Base-by-base conservation (phyloP, 2,329 filamentous ascomycete genomes). In the Aspergillus versicolor region DNA sequence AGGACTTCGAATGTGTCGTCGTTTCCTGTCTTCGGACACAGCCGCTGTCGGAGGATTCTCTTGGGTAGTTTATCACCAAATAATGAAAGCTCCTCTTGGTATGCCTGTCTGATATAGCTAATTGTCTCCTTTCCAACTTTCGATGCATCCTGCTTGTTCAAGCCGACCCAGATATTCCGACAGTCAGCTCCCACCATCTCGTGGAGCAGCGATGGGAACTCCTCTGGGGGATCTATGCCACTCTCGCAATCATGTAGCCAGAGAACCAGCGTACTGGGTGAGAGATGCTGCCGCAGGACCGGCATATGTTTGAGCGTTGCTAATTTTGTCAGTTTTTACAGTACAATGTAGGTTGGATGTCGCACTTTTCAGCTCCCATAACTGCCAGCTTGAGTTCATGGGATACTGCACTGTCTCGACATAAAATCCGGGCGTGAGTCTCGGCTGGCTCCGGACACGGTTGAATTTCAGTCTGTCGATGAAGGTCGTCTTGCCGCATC, bases 401-500 rank as follows among this genome's bases (percentile, higher is more conserved):
- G 51, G 51, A 41, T 46, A 47, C 11, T 17, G 21, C 5, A 47
- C 42, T 2, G 21, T 21, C 19, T 47, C 32, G 5, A 30, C 32
- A 4, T 54, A 15, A 6, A 54, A 37, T 12, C 24, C 9, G 3
- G 7, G 7, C 7, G 42, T 41, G 5, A 19, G 51, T n/a, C 12
- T 15, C 13, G 43, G 34, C 15, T 27, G 6, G 6, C 1, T 30
- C 2, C n/a, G 9, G 13, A 45, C 51, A 5, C 9, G 13, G 19
- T 46, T 38, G 32, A 46, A 47, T 19, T 17, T 32, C 42, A 54
- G 17, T 12, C 34, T 15, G 21, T 47, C 15, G 3, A 54, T 41
- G 24, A 54, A 41, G 9, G 19, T 54, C 11, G 51, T 54, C 11
- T 47, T 54, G 19, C 51, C 51, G n/a, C 32, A 30, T 19, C 21